Evolutionary conservation across 768 basidiomycete genomes (phyloP).

Genomic region (Brasilioporus rufonigricans): DNA sequence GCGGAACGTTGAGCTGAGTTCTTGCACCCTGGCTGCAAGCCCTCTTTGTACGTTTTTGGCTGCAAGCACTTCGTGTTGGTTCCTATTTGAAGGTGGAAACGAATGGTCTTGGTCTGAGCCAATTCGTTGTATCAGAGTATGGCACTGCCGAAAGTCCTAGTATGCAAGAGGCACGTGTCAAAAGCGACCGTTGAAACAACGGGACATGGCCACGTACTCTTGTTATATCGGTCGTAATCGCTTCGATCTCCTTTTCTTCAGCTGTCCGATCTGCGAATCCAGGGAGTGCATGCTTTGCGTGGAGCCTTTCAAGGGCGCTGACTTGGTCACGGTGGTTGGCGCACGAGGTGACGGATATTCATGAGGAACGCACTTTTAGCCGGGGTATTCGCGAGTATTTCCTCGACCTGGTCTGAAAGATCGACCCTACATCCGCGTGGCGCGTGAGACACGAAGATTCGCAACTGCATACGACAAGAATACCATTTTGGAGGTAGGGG

Average conservation of each 20-base stretch:
- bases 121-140: constrained; percentile 67
- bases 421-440: constrained; percentile 69
- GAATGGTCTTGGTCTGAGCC: constrained; percentile 52
- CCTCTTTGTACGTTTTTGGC: constrained; percentile 95
- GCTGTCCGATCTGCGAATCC: constrained; percentile 93
- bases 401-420: constrained; percentile 84
- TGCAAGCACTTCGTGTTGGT: constrained; percentile 55
- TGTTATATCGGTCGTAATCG: constrained; percentile 83
- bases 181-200: background rate
- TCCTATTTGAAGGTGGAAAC: constrained; percentile 56
- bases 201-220: constrained; percentile 47
- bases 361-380: constrained; percentile 66
- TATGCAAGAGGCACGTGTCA: constrained; percentile 9
- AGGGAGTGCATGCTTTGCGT: constrained; percentile 93
- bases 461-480: background rate
- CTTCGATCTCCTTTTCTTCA: constrained; percentile 93
- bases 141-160: constrained; percentile 42
- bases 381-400: constrained; percentile 63
- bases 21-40: constrained; percentile 94
- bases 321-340: constrained; percentile 49
- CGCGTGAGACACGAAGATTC: constrained; percentile 13
- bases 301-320: constrained; percentile 85
- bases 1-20: constrained; percentile 85
- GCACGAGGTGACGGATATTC: constrained; percentile 6
- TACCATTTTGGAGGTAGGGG: constrained; percentile 87